These are phyloP conservation scores for Teunomyces atbi DNA, from an alignment of 805 yeast species.

Conservation along the genomic window DNA sequence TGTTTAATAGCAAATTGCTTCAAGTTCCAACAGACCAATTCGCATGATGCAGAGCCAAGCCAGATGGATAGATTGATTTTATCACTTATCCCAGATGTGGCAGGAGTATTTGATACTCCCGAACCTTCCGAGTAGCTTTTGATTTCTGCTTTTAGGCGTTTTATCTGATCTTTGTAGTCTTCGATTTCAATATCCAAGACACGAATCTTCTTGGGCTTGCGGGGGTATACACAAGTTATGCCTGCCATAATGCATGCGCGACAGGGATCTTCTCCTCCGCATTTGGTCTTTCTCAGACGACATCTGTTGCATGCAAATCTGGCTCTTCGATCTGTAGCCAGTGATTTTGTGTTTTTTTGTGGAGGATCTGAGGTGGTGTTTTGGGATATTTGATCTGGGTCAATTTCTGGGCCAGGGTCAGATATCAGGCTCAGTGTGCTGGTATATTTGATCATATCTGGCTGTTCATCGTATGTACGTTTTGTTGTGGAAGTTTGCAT, in stretches of 20 bases:
- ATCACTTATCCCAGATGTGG: slow-evolving; percentile 1
- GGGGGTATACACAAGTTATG: slow-evolving; percentile 18
- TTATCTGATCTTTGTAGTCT: slow-evolving; percentile 15
- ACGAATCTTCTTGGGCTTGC: slow-evolving; percentile 18
- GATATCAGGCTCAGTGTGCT: background rate
- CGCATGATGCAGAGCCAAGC: slow-evolving; percentile 25
- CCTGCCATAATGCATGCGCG: slow-evolving; percentile 14
- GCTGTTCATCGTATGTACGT: background rate
- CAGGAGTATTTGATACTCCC: background rate
- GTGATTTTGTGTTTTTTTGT: background rate
- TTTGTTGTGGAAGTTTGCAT: background rate
- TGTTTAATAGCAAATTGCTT: slow-evolving; percentile 14
- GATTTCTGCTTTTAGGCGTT: background rate
- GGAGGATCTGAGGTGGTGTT: background rate
- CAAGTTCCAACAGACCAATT: slow-evolving; percentile 24
- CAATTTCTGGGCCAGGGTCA: background rate
- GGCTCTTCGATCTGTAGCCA: slow-evolving; percentile 7
- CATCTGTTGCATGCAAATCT: slow-evolving; percentile 25
- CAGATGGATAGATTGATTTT: slow-evolving; percentile 16
- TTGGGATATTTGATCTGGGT: background rate
- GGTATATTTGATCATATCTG: background rate
- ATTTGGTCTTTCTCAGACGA: slow-evolving; percentile 25
- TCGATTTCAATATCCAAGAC: slow-evolving; percentile 24
- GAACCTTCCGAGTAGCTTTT: background rate
- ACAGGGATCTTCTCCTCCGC: slow-evolving; percentile 26